Conservation (phyloP, 495 filamentous ascomycete genomes). For the Xylaria bambusicola region DNA sequence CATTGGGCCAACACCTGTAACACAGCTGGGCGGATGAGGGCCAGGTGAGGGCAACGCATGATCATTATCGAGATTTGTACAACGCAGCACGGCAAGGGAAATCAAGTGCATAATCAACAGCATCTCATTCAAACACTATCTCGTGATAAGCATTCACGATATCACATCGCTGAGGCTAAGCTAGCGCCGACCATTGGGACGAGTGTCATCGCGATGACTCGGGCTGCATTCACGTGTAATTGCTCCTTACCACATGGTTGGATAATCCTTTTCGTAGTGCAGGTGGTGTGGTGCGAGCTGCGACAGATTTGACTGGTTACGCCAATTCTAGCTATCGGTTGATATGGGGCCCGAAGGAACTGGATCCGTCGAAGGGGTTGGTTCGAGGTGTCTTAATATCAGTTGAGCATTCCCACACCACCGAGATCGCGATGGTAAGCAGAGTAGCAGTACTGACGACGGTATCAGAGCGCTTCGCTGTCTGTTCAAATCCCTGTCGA, state of each 20-base stretch:
- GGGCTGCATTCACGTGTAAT: neutral
- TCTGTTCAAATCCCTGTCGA: constrained; percentile 1
- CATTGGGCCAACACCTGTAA: constrained; percentile 6
- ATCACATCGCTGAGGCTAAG: neutral
- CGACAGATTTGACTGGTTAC: constrained; percentile 8
- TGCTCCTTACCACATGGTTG: constrained; percentile 11
- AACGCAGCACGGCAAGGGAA: too few relatives aligned
- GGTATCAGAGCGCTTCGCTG: constrained; percentile 16
- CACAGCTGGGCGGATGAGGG: neutral
- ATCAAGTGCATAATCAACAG: neutral
- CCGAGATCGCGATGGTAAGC: constrained; percentile 7
- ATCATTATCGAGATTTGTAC: constrained; percentile 9
- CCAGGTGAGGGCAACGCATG: constrained; percentile 13
- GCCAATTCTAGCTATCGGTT: constrained; percentile 6
- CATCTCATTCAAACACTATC: neutral
- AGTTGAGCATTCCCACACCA: neutral
- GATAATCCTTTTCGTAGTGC: constrained; percentile 10
- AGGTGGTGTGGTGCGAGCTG: constrained; percentile 12
- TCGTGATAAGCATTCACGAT: constrained; percentile 8
- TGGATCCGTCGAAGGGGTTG: neutral
- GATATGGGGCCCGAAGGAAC: constrained; percentile 3
- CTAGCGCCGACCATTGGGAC: neutral
- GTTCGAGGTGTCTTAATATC: constrained; percentile 2
- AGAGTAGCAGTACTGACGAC: constrained; percentile 7
- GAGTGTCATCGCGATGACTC: constrained; percentile 2